Evolutionary conservation across 2,329 filamentous ascomycete species (phyloP).

Genomic region (Phialophora chinensis): DNA sequence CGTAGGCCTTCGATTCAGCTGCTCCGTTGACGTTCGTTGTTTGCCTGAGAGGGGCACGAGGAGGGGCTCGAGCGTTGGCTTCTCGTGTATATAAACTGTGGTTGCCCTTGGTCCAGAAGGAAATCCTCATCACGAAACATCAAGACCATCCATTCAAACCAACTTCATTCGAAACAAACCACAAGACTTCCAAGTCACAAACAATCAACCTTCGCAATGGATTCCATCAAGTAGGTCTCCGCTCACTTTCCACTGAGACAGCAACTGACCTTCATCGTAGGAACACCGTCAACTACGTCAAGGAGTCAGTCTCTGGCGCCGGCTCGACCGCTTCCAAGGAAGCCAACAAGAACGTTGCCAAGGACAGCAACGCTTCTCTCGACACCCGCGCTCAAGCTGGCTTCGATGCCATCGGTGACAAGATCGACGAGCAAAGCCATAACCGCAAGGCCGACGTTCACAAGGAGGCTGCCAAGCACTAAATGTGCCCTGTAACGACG

Average conservation of each 20-base stretch:
- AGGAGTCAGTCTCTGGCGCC: constrained; percentile 66
- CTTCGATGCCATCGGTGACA: constrained; percentile 58
- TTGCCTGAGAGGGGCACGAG: neutral
- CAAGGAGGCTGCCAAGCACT: constrained; percentile 40
- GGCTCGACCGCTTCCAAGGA: constrained; percentile 66
- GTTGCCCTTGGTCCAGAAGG: neutral
- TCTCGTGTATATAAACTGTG: neutral
- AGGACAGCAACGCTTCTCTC: constrained; percentile 60
- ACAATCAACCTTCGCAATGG: constrained; percentile 34
- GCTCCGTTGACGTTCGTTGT: neutral
- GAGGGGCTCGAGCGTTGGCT: neutral
- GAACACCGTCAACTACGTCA: constrained; percentile 73
- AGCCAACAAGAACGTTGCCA: constrained; percentile 72
- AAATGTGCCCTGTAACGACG: constrained; percentile 17
- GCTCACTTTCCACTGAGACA: neutral
- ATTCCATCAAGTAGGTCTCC: constrained; percentile 38
- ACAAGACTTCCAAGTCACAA: constrained; percentile 22
- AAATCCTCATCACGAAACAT: constrained; percentile 1
- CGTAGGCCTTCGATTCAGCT: neutral
- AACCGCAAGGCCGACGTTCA: constrained; percentile 40
- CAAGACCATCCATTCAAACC: neutral
- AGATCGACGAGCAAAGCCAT: constrained; percentile 55
- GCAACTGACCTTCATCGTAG: constrained; percentile 22
- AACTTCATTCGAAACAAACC: constrained; percentile 2
- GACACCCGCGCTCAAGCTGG: constrained; percentile 62